These are phyloP conservation scores for Ascochyta pisi DNA, from an alignment of 2,329 filamentous ascomycete species.

Conservation along the genomic window DNA sequence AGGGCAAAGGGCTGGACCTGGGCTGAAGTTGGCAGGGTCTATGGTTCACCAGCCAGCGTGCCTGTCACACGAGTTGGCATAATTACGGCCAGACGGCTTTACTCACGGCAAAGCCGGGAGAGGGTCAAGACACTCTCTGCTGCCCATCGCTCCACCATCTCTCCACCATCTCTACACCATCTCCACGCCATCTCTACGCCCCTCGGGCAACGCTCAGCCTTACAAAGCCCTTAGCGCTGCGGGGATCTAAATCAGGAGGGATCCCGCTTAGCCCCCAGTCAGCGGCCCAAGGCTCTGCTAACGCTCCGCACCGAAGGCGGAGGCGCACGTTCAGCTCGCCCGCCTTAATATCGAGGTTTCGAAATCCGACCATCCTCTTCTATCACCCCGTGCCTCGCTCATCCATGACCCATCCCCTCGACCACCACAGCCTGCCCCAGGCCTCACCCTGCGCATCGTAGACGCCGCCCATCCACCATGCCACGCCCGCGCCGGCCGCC, in stretches of 20 bases:
- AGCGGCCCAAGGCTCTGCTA: slow-evolving; percentile 22
- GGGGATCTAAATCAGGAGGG: slow-evolving; percentile 16
- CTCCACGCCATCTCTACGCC: not conserved
- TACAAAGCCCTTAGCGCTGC: slow-evolving; percentile 12
- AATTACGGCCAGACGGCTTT: not conserved
- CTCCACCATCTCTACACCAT: not conserved
- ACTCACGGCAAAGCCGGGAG: not conserved
- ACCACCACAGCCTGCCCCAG: slow-evolving; percentile 38
- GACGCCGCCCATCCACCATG: slow-evolving; percentile 36
- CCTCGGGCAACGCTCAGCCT: slow-evolving; percentile 3
- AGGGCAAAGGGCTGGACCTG: slow-evolving; percentile 1
- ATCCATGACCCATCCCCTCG: slow-evolving; percentile 45
- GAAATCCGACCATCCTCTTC: slow-evolving; percentile 25
- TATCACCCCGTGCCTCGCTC: slow-evolving; percentile 19
- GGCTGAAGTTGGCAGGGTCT: not conserved
- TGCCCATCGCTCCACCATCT: too few relatives aligned
- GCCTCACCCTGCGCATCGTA: slow-evolving; percentile 34
- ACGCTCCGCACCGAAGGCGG: slow-evolving; percentile 13
- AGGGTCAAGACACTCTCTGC: not conserved
- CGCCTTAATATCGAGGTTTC: slow-evolving; percentile 20
- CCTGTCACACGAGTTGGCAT: slow-evolving; percentile 1
- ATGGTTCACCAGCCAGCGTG: not conserved
- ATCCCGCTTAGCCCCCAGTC: slow-evolving; percentile 4
- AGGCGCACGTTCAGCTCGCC: slow-evolving; percentile 15
- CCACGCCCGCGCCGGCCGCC: slow-evolving; percentile 50